Conservation (phyloP, 352 stramenopile species). For the Pythium volutum region DNA sequence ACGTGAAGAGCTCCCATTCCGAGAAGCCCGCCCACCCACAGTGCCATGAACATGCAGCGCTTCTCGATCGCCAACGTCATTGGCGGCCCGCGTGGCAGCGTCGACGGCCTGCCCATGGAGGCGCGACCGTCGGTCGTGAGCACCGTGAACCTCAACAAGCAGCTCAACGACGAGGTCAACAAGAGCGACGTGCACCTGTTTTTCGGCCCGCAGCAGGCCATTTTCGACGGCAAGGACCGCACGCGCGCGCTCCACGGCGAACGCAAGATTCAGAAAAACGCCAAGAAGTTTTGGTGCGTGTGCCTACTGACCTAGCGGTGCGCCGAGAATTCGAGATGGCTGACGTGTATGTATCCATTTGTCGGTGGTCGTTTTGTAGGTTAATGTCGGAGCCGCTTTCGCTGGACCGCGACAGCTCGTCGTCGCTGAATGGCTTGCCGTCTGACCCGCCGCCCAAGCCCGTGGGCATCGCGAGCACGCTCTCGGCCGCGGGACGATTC, state of each 20-base stretch:
- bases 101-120: conserved; percentile 30
- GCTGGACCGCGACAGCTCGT: conserved; percentile 77
- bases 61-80: conserved; percentile 79
- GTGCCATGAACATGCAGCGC: conserved; percentile 56
- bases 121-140: conserved; percentile 68
- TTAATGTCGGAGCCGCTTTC: conserved; percentile 82
- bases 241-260: conserved; percentile 84
- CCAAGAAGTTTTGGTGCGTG: conserved; percentile 65
- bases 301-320: too few relatives aligned
- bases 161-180: conserved; percentile 65
- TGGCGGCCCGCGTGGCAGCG: conserved; percentile 33
- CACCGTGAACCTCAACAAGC: conserved; percentile 62
- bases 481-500: conserved; percentile 72
- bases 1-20: conserved; percentile 1
- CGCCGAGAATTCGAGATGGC: not conserved
- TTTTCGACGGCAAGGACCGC: conserved; percentile 71
- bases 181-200: conserved; percentile 72
- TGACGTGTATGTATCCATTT: conserved; percentile 19
- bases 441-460: conserved; percentile 36
- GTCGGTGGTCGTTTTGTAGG: conserved; percentile 24
- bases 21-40: not conserved
- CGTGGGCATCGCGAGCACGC: conserved; percentile 45
- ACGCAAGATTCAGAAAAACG: conserved; percentile 85
- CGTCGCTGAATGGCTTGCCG: conserved; percentile 64
- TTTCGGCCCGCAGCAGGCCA: conserved; percentile 67